Evolutionary conservation across 2,329 filamentous ascomycete genomes (phyloP), one percentile per base, ranked within the genome.

Genomic region (Beauveria medogensis): DNA sequence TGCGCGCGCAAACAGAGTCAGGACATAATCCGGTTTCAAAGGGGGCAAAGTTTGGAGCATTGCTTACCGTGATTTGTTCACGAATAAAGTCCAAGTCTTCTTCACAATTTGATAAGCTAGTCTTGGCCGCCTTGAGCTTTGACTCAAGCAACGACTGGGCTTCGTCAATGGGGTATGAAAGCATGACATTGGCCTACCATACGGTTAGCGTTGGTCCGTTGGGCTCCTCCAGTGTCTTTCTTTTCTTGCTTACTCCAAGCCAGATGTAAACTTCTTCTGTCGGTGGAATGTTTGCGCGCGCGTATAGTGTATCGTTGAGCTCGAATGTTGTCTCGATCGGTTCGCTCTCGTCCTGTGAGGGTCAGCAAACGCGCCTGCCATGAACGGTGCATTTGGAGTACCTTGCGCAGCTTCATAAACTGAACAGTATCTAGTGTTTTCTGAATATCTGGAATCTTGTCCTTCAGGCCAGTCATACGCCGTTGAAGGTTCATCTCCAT

Each of bases 401-500:
- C 89, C 75, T 88, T 88, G 71, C 89, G 83, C 62, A 86, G 81
- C 77, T 90, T 88, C 64, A 99, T 73, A 69, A 97, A 97, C 62
- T 80, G 82, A 55, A 97, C 93, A 20, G 91, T 94, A 63, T 97
- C 93, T 63, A 97, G 77, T 1, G 94, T 97, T 80, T 97, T 97
- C 69, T 91, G 87, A 65, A 99, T 97, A 73, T 99, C 94, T 0
- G 94, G 94, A 66, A 99, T 92, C 79, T 97, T 99, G 71, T 97
- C 92, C 70, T 88, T 90, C 60, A 99, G 78, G 2, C 92, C 92
- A 4, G 82, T 80, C 58, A 90, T 88, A 53, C 94, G 85, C 65
- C 91, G 84, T 74, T 96, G 89, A 62, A 94, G 90, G 75, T 96
- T 97, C 72, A 89, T 81, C 77, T 97, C 92, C 94, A 99, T 99